Conservation (phyloP, 2,329 filamentous ascomycete genomes). For the Ceratocystis eucalypticola region DNA sequence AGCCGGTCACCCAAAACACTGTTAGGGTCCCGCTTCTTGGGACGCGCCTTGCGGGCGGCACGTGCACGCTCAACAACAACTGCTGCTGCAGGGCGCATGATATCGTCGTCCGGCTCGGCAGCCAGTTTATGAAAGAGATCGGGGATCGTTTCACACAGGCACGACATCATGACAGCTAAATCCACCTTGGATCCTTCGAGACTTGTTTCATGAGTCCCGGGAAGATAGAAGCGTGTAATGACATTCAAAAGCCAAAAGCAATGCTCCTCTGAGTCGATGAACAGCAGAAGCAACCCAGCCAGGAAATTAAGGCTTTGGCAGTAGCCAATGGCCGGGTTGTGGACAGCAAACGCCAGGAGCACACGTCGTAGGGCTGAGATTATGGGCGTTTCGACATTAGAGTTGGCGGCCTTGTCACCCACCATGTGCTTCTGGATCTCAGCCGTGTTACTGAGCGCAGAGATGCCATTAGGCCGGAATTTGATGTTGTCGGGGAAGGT, state of each 20-base stretch:
- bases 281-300: constrained; percentile 75
- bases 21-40: constrained; percentile 31
- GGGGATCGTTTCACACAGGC: constrained; percentile 70
- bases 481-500: constrained; percentile 90
- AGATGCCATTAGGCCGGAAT: constrained; percentile 55
- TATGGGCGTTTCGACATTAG: constrained; percentile 35
- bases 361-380: constrained; percentile 73
- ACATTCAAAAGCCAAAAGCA: constrained; percentile 88
- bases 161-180: constrained; percentile 80
- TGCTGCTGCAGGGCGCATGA: constrained; percentile 26
- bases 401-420: constrained; percentile 30
- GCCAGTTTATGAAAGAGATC: constrained; percentile 79
- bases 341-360: constrained; percentile 75
- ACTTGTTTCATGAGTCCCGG: constrained; percentile 80
- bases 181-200: constrained; percentile 89
- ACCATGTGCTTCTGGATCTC: constrained; percentile 28
- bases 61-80: constrained; percentile 19
- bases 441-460: constrained; percentile 27
- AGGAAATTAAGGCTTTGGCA: constrained; percentile 95
- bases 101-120: constrained; percentile 50
- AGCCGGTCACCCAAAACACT: constrained; percentile 41
- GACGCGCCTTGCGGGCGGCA: constrained; percentile 21
- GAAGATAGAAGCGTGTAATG: constrained; percentile 75
- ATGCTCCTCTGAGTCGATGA: constrained; percentile 78
- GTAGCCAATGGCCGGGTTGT: constrained; percentile 85